Conservation (phyloP, 805 yeast species). For the Candida montana region DNA sequence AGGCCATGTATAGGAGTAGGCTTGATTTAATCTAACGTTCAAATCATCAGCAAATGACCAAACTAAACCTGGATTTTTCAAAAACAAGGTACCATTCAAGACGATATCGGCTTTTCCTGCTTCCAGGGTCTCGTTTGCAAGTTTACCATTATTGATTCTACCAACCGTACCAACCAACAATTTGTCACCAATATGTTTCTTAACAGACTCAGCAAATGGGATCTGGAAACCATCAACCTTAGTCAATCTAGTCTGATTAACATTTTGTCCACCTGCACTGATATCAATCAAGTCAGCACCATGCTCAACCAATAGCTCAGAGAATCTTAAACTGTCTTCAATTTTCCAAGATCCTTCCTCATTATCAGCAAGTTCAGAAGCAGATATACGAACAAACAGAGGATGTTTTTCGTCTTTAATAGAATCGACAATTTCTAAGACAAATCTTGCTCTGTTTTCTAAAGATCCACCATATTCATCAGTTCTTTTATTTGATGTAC, state of each 20-base stretch:
- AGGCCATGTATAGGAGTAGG: slow-evolving; percentile 31
- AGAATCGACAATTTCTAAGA: slow-evolving; percentile 44
- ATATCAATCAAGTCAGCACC: slow-evolving; percentile 51
- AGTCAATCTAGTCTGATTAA: slow-evolving; percentile 25
- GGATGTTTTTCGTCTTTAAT: slow-evolving; percentile 33
- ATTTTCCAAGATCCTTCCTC: slow-evolving; percentile 18
- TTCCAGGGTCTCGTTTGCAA: slow-evolving; percentile 37
- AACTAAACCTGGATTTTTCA: slow-evolving; percentile 46
- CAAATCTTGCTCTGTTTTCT: slow-evolving; percentile 50
- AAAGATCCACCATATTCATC: slow-evolving; percentile 62
- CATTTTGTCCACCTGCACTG: slow-evolving; percentile 47
- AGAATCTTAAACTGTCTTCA: slow-evolving; percentile 27
- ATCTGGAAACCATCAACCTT: slow-evolving; percentile 30
- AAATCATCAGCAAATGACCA: slow-evolving; percentile 47
- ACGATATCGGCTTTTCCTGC: slow-evolving; percentile 43
- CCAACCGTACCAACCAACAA: slow-evolving; percentile 45
- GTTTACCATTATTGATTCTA: slow-evolving; percentile 29
- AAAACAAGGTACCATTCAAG: slow-evolving; percentile 40
- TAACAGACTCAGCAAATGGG: slow-evolving; percentile 36
- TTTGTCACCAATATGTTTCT: slow-evolving; percentile 39
- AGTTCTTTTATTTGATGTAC: slow-evolving; percentile 41
- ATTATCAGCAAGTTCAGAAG: slow-evolving; percentile 13
- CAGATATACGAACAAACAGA: slow-evolving; percentile 29
- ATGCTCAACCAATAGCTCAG: slow-evolving; percentile 33
- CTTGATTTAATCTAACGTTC: slow-evolving; percentile 35